Conservation (phyloP, 768 basidiomycete genomes). For the Lentinula guzmanii region DNA sequence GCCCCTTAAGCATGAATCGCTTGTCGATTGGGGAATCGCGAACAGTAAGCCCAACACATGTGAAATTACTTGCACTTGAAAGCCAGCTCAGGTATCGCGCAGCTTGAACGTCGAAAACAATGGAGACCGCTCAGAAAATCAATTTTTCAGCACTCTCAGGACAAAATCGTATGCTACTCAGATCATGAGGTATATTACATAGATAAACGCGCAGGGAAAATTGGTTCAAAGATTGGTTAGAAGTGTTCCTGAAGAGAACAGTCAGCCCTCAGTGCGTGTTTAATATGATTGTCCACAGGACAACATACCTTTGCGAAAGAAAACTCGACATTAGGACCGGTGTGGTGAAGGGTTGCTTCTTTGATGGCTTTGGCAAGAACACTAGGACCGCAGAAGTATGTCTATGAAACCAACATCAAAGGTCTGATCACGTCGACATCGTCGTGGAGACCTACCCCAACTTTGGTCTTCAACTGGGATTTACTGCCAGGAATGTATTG, state of each 20-base stretch:
- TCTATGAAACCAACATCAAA: slow-evolving; percentile 31
- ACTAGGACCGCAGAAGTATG: slow-evolving; percentile 86
- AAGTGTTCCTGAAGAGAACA: slow-evolving; percentile 48
- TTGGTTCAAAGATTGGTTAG: slow-evolving; percentile 40
- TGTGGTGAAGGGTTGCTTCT: slow-evolving; percentile 55
- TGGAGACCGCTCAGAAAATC: neutral
- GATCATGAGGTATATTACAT: neutral
- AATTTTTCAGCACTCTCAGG: neutral
- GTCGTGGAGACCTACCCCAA: slow-evolving; percentile 53
- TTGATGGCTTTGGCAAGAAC: slow-evolving; percentile 73
- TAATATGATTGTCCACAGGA: slow-evolving; percentile 5
- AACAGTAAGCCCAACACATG: too few relatives aligned
- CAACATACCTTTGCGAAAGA: slow-evolving; percentile 67
- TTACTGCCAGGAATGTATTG: slow-evolving; percentile 77
- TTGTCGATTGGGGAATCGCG: too few relatives aligned
- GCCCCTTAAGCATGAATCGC: too few relatives aligned
- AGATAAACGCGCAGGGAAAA: neutral
- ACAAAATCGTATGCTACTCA: neutral
- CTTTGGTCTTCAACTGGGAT: slow-evolving; percentile 74
- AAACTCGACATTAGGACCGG: slow-evolving; percentile 57
- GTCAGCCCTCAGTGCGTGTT: neutral
- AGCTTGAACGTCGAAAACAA: too few relatives aligned
- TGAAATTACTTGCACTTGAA: too few relatives aligned
- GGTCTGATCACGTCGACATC: neutral
- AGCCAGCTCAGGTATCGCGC: neutral